Evolutionary conservation across 331 rosid genomes (phyloP).

Genomic region (Quercus phellos): DNA sequence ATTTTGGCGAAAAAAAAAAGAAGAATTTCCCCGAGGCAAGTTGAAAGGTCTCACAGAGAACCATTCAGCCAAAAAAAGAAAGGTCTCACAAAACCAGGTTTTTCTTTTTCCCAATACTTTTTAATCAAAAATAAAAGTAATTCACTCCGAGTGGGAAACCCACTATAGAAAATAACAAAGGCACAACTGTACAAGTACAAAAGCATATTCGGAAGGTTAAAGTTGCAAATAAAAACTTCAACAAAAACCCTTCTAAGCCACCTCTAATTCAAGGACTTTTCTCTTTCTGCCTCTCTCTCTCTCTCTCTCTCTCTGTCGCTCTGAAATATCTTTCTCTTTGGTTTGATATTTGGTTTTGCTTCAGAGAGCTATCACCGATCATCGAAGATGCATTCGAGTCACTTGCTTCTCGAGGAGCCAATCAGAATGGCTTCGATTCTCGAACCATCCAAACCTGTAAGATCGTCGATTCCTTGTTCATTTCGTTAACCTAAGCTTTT

Average conservation of each 20-base stretch:
- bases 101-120: no score
- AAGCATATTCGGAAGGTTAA: neutral
- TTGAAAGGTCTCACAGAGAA: no score
- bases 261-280: neutral
- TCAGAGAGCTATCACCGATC: neutral
- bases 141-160: neutral
- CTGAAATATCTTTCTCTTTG: no score
- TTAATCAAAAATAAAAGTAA: no score
- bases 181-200: neutral
- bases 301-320: neutral
- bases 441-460: conserved; percentile 76
- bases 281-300: neutral
- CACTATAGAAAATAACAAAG: neutral
- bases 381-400: conserved; percentile 77
- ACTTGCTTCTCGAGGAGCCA: conserved; percentile 91
- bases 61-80: no score
- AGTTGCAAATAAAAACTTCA: neutral
- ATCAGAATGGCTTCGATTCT: conserved; percentile 95
- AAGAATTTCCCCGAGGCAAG: no score
- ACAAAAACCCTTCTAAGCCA: neutral
- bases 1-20: no score
- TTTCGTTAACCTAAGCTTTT: neutral
- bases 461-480: neutral
- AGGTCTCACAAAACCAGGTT: no score
- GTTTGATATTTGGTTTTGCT: neutral